Evolutionary conservation across 441 rosid species (phyloP).

Genomic region (Metrosideros polymorpha): DNA sequence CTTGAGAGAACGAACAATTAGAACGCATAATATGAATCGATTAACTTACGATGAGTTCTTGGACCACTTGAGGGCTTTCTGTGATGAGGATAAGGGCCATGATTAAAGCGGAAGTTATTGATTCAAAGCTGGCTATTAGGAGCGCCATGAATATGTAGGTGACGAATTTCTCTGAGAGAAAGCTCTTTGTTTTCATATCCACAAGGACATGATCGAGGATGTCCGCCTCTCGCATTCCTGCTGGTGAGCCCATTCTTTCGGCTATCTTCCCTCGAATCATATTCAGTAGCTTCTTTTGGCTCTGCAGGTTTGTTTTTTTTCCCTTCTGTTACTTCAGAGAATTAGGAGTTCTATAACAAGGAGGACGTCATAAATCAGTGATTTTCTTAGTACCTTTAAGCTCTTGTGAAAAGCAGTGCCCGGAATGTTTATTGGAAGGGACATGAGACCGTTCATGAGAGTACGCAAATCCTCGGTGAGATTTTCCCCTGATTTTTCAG

Average conservation of each 20-base stretch:
- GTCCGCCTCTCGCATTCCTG: not conserved
- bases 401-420: conserved; percentile 23
- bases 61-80: conserved; percentile 9
- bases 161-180: conserved; percentile 12
- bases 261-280: not conserved
- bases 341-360: no score
- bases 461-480: not conserved
- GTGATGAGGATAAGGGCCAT: conserved; percentile 12
- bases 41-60: conserved; percentile 15
- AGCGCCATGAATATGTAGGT: not conserved
- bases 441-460: not conserved
- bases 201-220: conserved; percentile 5
- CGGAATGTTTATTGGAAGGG: conserved; percentile 22
- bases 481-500: not conserved
- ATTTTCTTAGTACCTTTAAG: conserved; percentile 8
- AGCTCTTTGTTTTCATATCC: conserved; percentile 13
- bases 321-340: no score
- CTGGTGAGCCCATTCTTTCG: conserved; percentile 1
- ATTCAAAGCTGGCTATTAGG: conserved; percentile 8
- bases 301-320: not conserved
- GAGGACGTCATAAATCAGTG: no score
- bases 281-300: not conserved
- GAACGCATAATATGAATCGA: no score
- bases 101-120: conserved; percentile 2
- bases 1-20: no score